phyloP scores from a whole-genome alignment of 768 basidiomycete genomes.

The Aureoboletus auriporus region DNA sequence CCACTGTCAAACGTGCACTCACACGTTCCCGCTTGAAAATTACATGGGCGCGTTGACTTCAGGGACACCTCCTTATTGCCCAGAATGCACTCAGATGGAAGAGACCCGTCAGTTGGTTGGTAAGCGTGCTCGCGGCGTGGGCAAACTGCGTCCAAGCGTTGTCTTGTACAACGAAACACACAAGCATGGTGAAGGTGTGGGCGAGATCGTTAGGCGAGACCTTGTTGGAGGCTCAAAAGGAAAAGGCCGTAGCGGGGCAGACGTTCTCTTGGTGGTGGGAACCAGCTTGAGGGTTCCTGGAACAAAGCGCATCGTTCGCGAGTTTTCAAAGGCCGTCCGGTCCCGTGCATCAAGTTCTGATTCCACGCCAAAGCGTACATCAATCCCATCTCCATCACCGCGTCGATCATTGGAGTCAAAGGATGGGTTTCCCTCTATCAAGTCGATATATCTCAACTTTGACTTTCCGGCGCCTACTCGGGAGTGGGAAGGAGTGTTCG shows the following conservation, averaged over 20 bases:
- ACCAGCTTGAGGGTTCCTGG: constrained; percentile 88
- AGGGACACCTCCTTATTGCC: constrained; percentile 72
- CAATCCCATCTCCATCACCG: constrained; percentile 47
- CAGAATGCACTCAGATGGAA: constrained; percentile 70
- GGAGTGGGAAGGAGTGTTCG: constrained; percentile 90
- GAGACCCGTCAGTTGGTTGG: constrained; percentile 66
- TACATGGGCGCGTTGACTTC: constrained; percentile 56
- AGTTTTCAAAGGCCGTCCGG: constrained; percentile 76
- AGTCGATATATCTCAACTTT: constrained; percentile 77
- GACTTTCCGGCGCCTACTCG: constrained; percentile 82
- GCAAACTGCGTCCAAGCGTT: constrained; percentile 79
- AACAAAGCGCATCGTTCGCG: constrained; percentile 86
- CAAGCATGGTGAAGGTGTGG: constrained; percentile 83
- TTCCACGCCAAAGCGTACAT: constrained; percentile 24
- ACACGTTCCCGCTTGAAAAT: constrained; percentile 60
- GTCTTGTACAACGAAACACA: constrained; percentile 90
- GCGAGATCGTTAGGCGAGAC: constrained; percentile 78
- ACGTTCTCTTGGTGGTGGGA: constrained; percentile 84
- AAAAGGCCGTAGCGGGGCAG: constrained; percentile 69
- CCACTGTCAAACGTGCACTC: constrained; percentile 78
- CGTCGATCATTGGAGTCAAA: constrained; percentile 29
- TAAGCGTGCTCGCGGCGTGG: constrained; percentile 77
- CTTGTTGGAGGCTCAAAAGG: constrained; percentile 66
- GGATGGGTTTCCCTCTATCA: constrained; percentile 54
- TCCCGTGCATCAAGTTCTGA: constrained; percentile 38